Evolutionary conservation across 805 yeast species (phyloP), one percentile per base, ranked within the genome.

Genomic region (Wickerhamiella brachini): DNA sequence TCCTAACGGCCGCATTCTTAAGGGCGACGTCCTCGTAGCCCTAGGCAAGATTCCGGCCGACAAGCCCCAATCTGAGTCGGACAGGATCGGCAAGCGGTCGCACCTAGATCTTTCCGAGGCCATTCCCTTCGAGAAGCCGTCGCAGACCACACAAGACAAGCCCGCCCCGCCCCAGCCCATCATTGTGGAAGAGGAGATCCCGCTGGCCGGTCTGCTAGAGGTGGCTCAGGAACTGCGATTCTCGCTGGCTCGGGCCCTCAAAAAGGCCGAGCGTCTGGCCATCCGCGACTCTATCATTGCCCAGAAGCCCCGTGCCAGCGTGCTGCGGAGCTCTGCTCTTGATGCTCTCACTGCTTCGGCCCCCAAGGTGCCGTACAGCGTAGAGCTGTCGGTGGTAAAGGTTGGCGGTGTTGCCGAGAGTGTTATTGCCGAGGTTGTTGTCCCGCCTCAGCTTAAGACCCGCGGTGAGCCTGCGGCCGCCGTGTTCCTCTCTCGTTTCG

Each of bases 1-100:
- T 60, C 97, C 97, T 65, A 76, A 76, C 63, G 97, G 97, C 60
- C 85, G 98, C 75, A 86, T 93, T 66, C 76, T 85, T 58, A 93
- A 89, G 64, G 80, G 80, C 62, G 98, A 93, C 67, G 90, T 89
- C 1, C 73, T 89, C 57, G 93, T 94, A 0, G 80, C 78, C 63
- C 62, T 89, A 49, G 97, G 97, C 26, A 67, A 76, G 54, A 83
- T 89, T 50, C 67, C 85, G 10, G 59, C 70, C 39, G 79, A 76
- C 8, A 68, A 81, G 6, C 79, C 80, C 22, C 59, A 67, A 18
- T 64, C 68, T 20, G 72, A 89, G 52, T 71, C 84, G 5, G 68
- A 76, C 29, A 81, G 71, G 61, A 66, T 89, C 56, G 70, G 75
- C 48, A 66, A 73, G 34, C 75, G 75, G 56, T 75, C 77, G 55